These are phyloP conservation scores for Phytophthora litchii DNA, from an alignment of 352 stramenopile genomes.

Conservation along the genomic window DNA sequence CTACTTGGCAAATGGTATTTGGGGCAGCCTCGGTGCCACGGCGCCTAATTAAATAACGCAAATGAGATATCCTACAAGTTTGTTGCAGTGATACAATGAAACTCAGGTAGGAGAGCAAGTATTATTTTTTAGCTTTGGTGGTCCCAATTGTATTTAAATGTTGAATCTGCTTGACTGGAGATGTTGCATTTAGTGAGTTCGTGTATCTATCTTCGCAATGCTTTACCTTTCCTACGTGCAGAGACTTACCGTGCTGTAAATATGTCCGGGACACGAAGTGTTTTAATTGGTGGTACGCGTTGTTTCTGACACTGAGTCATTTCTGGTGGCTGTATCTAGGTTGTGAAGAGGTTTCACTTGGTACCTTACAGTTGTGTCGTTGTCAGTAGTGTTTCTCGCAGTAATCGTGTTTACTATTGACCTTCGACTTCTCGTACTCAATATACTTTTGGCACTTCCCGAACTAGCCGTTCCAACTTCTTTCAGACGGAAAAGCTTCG, in stretches of 20 bases:
- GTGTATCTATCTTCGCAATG: no score
- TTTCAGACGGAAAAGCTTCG: constrained; percentile 43
- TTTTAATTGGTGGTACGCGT: background rate
- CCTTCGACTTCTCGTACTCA: background rate
- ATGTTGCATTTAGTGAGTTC: no score
- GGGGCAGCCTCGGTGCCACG: constrained; percentile 18
- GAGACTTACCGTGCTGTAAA: no score
- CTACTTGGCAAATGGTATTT: constrained; percentile 32
- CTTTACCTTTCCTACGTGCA: no score
- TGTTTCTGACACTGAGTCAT: background rate
- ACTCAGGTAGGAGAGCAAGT: no score
- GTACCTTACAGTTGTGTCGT: background rate
- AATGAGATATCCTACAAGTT: no score
- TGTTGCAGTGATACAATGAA: no score
- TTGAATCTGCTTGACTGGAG: no score
- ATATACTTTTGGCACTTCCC: background rate
- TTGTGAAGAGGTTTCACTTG: background rate
- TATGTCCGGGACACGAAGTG: no score
- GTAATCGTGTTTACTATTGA: background rate
- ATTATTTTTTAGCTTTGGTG: no score
- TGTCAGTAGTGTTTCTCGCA: background rate
- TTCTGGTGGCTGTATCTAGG: background rate
- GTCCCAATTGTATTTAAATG: no score
- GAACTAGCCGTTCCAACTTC: constrained; percentile 10
- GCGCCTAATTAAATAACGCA: constrained; percentile 6